A percentile compares a stretch with the other conserved stretches of the same genome.
Evolutionary conservation across 331 rosid genomes (phyloP).

Genomic region (Acacia concinna): DNA sequence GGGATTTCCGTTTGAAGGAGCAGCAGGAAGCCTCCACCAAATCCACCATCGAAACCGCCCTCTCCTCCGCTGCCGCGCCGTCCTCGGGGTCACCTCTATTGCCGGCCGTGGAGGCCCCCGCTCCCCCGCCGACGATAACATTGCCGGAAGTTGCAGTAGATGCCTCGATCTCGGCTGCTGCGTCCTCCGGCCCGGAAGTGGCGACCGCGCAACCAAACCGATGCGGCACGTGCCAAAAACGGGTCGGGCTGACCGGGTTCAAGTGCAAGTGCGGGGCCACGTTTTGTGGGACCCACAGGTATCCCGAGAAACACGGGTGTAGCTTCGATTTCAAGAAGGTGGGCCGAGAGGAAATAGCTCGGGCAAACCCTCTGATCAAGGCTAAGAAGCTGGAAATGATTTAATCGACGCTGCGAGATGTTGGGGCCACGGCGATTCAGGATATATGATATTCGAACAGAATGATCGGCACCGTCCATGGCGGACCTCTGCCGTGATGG

Average conservation of each 20-base stretch:
- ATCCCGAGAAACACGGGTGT: conserved; percentile 80
- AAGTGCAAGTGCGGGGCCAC: conserved; percentile 75
- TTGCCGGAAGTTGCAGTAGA: conserved; percentile 33
- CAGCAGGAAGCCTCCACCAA: conserved; percentile 55
- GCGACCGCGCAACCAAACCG: conserved; percentile 48
- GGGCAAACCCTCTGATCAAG: conserved; percentile 70
- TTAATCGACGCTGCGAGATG: conserved; percentile 28
- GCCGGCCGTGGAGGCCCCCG: conserved; percentile 4
- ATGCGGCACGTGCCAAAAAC: conserved; percentile 58
- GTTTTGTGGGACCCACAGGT: conserved; percentile 80
- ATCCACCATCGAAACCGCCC: conserved; percentile 61
- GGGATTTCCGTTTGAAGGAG: conserved; percentile 44
- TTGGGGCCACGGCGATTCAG: background rate
- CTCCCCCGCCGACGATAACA: conserved; percentile 17
- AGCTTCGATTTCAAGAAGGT: conserved; percentile 65
- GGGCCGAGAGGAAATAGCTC: conserved; percentile 76
- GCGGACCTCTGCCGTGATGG: background rate
- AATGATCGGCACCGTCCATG: conserved; percentile 15
- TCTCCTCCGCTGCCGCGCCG: conserved; percentile 28
- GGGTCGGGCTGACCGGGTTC: conserved; percentile 84
- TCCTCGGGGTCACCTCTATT: background rate
- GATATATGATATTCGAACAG: background rate
- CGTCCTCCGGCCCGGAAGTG: background rate
- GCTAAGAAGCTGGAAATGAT: conserved; percentile 71
- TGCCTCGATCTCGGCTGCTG: conserved; percentile 11